phyloP scores from a whole-genome alignment of 176 grass and related monocot species.

The Eleusine coracana region DNA sequence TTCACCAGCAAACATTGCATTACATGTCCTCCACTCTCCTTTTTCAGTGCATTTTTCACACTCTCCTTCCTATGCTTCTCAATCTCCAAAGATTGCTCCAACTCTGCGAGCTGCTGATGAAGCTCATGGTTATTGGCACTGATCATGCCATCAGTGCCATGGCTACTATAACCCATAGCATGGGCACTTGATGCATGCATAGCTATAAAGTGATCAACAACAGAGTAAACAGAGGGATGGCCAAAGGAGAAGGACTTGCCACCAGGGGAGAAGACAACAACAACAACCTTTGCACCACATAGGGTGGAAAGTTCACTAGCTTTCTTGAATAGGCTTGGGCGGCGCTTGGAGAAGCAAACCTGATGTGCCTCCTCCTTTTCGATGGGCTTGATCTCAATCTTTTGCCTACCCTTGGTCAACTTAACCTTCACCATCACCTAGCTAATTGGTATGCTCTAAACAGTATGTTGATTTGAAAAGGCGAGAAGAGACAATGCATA shows the following conservation, averaged over 20 bases:
- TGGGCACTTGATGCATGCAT: background rate
- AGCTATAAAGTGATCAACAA: conserved; percentile 32
- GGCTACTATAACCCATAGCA: background rate
- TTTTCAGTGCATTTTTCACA: no score
- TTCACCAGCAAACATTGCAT: no score
- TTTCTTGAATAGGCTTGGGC: conserved; percentile 43
- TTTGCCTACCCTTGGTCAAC: conserved; percentile 41
- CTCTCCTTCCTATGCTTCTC: no score
- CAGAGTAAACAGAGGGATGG: conserved; percentile 27
- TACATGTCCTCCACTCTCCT: no score
- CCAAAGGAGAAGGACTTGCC: conserved; percentile 56
- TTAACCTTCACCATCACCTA: background rate
- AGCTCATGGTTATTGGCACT: background rate
- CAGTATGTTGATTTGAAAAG: background rate
- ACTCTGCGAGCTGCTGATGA: background rate
- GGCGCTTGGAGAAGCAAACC: conserved; percentile 52
- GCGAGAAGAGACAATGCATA: background rate
- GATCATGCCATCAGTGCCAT: background rate
- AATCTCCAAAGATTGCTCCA: background rate
- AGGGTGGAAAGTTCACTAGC: conserved; percentile 49
- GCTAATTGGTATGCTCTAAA: background rate
- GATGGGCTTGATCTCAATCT: conserved; percentile 33
- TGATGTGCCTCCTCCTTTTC: background rate
- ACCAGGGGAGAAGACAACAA: conserved; percentile 48
- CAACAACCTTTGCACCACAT: conserved; percentile 41